A percentile compares a stretch with the other conserved stretches of the same genome.
Conservation (phyloP, 805 yeast species). For the Metschnikowia noctiluminum region DNA sequence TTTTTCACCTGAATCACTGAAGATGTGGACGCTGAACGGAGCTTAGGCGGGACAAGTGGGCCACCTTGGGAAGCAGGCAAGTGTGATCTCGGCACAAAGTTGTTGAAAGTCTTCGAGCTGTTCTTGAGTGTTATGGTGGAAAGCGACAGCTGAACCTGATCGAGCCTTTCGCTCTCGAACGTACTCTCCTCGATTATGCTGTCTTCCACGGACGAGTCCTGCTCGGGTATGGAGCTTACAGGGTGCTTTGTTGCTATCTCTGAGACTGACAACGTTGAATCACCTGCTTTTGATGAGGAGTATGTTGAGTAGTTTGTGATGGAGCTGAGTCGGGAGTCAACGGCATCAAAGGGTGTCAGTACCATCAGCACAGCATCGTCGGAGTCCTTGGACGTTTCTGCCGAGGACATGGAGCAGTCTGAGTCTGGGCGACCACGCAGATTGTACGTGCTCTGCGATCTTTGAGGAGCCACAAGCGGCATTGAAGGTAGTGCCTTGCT, state of each 20-base stretch:
- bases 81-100: not conserved
- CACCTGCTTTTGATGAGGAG: constrained; percentile 12
- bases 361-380: constrained; percentile 35
- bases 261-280: not conserved
- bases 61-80: not conserved
- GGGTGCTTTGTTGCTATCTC: not conserved
- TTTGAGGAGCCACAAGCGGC: not conserved
- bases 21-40: constrained; percentile 17
- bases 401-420: constrained; percentile 31
- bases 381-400: constrained; percentile 27
- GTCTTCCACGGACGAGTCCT: not conserved
- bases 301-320: constrained; percentile 29
- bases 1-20: constrained; percentile 8
- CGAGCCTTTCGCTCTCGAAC: constrained; percentile 1
- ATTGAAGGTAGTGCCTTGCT: not conserved
- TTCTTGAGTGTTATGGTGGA: constrained; percentile 21
- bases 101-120: not conserved
- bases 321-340: constrained; percentile 38
- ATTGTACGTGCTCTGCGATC: not conserved
- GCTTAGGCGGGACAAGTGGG: constrained; percentile 9
- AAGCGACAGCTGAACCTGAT: constrained; percentile 16
- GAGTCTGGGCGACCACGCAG: constrained; percentile 27
- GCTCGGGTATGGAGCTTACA: not conserved
- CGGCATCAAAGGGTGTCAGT: constrained; percentile 31
- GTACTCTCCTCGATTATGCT: not conserved